phyloP scores from a whole-genome alignment of 176 grass and related monocot genomes.

The Triticum monococcum region DNA sequence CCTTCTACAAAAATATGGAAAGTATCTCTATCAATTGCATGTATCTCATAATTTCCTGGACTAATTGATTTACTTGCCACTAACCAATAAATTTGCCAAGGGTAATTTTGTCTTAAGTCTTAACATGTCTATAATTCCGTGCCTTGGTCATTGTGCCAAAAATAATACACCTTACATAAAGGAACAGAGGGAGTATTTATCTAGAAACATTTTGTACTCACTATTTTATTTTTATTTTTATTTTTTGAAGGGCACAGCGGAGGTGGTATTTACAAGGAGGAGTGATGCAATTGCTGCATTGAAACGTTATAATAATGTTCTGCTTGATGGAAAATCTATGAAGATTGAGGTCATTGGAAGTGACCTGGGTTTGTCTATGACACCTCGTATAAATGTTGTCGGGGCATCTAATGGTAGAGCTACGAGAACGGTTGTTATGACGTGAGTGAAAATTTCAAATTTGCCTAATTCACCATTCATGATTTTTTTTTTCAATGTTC shows the following conservation, averaged over 20 bases:
- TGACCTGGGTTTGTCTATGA: slow-evolving; percentile 59
- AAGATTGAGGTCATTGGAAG: slow-evolving; percentile 83
- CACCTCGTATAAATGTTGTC: slow-evolving; percentile 70
- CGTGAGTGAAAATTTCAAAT: slow-evolving; percentile 39
- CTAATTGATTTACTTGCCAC: no score
- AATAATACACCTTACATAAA: no score
- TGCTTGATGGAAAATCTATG: slow-evolving; percentile 84
- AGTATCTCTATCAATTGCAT: no score
- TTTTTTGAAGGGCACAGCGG: slow-evolving; percentile 69
- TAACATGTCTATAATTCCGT: no score
- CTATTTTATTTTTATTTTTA: slow-evolving; percentile 4
- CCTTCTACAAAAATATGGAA: no score
- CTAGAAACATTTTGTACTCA: slow-evolving; percentile 13
- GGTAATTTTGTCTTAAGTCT: no score
- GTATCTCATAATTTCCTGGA: no score
- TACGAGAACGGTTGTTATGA: slow-evolving; percentile 76
- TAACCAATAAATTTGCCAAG: no score
- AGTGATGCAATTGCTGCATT: slow-evolving; percentile 80
- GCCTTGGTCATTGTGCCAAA: no score
- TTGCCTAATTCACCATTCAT: background rate
- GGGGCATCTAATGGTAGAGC: slow-evolving; percentile 64
- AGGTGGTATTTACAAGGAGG: slow-evolving; percentile 82
- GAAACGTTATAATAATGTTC: slow-evolving; percentile 80
- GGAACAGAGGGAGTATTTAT: no score
- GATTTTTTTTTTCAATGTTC: background rate